Evolutionary conservation across 2,329 filamentous ascomycete species (phyloP).

Genomic region (Fusarium beomiforme): DNA sequence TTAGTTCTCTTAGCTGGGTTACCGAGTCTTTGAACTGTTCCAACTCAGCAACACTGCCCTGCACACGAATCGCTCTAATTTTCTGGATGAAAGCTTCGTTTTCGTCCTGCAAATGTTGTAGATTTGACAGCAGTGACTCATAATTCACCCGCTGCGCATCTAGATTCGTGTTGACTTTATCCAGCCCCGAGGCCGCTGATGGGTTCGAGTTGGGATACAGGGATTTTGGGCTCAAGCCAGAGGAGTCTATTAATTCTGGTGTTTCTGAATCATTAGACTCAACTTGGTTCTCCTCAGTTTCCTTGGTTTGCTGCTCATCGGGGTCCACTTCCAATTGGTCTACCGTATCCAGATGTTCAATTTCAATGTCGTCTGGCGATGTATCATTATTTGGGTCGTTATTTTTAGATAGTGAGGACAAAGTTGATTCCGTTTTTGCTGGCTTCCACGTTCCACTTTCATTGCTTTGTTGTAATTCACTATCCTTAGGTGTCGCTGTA

Average conservation of each 20-base stretch:
- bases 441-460: not conserved
- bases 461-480: slow-evolving; percentile 2
- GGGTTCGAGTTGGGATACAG: not conserved
- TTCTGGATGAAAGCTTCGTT: slow-evolving; percentile 45
- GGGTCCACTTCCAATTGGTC: slow-evolving; percentile 42
- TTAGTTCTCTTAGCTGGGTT: slow-evolving; percentile 44
- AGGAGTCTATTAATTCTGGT: not conserved
- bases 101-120: slow-evolving; percentile 46
- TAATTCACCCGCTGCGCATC: slow-evolving; percentile 48
- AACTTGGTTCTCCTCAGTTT: slow-evolving; percentile 7
- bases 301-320: slow-evolving; percentile 36
- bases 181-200: not conserved
- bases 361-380: slow-evolving; percentile 61
- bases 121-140: slow-evolving; percentile 47
- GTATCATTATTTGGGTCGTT: slow-evolving; percentile 40
- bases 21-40: slow-evolving; percentile 40
- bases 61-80: slow-evolving; percentile 43
- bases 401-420: slow-evolving; percentile 9
- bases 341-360: slow-evolving; percentile 51
- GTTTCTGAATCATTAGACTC: slow-evolving; percentile 1
- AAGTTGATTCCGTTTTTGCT: not conserved
- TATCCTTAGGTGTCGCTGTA: slow-evolving; percentile 3
- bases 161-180: slow-evolving; percentile 29
- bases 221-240: not conserved
- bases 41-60: slow-evolving; percentile 37